Base-by-base conservation (phyloP, 225 moss, liverwort and hornwort species). In the Ulota crispa region DNA sequence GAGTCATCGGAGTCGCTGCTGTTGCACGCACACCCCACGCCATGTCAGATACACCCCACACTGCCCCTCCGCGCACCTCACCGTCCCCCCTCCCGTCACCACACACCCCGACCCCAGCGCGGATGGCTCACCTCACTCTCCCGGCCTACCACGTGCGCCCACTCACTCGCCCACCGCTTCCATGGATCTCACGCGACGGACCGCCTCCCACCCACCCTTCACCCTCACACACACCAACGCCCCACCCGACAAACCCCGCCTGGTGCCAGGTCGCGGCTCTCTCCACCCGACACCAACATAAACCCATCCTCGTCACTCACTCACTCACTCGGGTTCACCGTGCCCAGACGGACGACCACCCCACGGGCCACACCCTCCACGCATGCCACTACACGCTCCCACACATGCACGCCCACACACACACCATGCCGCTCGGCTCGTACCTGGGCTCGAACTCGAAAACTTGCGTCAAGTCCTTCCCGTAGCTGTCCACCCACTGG, bases 361-460 rank as follows among this genome's bases (percentile, higher is more conserved):
- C 50, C 50, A 5, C 50, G 18, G 50, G 50, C 50, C 50, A 18
- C 50, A 5, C 50, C 50, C 5, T 50, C 4, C 50, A 50, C 50
- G 6, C 50, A 16, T 16, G 50, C 16, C 50, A 18, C 18, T 50
- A 50, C 50, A 18, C 16, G 50, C 50, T 50, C 50, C 50, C 50
- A 16, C 18, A 50, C 18, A 73, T 18, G 18, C 50, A 73, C 50
- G 18, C 50, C 16, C 50, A 50, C 50, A 50, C n/a, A n/a, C n/a
- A 50, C 18, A 45, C 18, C 26, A 42, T 8, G 30, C 42, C 47
- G 20, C 47, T 3, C 20, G 42, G 65, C 36, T 79, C 73, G 65
- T 83, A 97, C 97, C 97, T 97, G 83, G 94, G 95, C 89, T 95
- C 97, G 85, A 93, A 97, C 86, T 97, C 97, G 83, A 92, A 95